phyloP scores from a whole-genome alignment of 2,329 filamentous ascomycete species.

The Venturia carpophila region DNA sequence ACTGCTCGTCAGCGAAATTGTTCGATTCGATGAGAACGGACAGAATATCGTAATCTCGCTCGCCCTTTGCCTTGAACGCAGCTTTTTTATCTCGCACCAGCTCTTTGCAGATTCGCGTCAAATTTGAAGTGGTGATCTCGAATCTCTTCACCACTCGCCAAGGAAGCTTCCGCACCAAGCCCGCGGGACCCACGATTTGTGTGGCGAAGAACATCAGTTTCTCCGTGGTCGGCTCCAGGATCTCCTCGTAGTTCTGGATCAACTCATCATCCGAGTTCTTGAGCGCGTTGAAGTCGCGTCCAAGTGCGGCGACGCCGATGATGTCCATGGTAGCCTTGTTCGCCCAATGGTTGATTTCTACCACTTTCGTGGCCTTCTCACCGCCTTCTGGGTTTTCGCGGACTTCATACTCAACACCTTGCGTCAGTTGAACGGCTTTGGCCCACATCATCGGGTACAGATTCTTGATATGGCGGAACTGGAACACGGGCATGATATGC shows the following conservation, averaged over 20 bases:
- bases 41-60: conserved; percentile 36
- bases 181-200: conserved; percentile 32
- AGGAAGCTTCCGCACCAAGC: conserved; percentile 36
- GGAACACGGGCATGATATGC: conserved; percentile 72
- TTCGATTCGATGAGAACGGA: conserved; percentile 45
- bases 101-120: conserved; percentile 34
- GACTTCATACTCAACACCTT: conserved; percentile 51
- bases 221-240: conserved; percentile 40
- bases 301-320: conserved; percentile 39
- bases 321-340: conserved; percentile 41
- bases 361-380: conserved; percentile 26
- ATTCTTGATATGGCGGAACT: conserved; percentile 78
- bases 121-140: conserved; percentile 27
- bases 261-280: conserved; percentile 37
- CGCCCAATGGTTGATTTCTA: conserved; percentile 37
- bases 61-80: conserved; percentile 30
- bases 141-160: conserved; percentile 41
- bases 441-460: conserved; percentile 78
- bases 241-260: conserved; percentile 36
- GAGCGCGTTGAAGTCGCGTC: conserved; percentile 36
- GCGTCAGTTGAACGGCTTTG: conserved; percentile 62
- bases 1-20: conserved; percentile 45
- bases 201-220: conserved; percentile 40
- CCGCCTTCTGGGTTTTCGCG: conserved; percentile 34
- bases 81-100: conserved; percentile 43